Percentiles rank a stretch among this genome's conserved stretches.
Conservation (phyloP, 352 stramenopile species). For the Phytophthora brassicae region DNA sequence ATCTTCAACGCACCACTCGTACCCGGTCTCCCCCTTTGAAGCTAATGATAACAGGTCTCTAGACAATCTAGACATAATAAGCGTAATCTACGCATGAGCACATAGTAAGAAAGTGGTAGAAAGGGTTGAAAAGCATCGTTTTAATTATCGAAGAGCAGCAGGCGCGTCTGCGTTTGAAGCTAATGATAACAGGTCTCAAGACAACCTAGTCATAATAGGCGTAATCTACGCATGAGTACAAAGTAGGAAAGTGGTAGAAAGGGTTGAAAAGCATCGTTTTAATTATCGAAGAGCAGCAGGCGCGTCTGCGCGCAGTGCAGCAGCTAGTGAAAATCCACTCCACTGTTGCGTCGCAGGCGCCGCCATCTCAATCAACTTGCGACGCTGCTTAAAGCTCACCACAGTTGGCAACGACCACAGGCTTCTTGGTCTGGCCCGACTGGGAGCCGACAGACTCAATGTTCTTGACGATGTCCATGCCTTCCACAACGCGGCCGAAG, state of each 20-base stretch:
- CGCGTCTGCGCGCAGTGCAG: slow-evolving; percentile 12
- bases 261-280: slow-evolving; percentile 32
- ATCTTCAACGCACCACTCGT: not conserved
- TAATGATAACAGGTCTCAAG: no score
- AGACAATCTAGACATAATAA: no score
- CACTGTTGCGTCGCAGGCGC: not conserved
- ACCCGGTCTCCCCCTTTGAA: not conserved
- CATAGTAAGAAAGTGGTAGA: not conserved
- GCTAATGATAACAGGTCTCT: no score
- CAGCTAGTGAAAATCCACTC: not conserved
- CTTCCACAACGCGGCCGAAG: slow-evolving; percentile 96
- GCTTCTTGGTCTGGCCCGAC: slow-evolving; percentile 88
- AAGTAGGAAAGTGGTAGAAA: not conserved
- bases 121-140: slow-evolving; percentile 27
- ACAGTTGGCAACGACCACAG: slow-evolving; percentile 94
- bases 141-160: slow-evolving; percentile 38
- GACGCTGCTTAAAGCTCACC: slow-evolving; percentile 81
- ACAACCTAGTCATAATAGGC: no score
- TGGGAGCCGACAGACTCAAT: slow-evolving; percentile 96
- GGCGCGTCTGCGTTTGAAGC: slow-evolving; percentile 11
- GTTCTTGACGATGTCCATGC: slow-evolving; percentile 97
- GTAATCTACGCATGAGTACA: no score
- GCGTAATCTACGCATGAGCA: no score
- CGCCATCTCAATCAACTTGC: slow-evolving; percentile 1
- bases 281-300: slow-evolving; percentile 34